Percentiles rank a stretch among this genome's conserved stretches.
Evolutionary conservation across 2,329 filamentous ascomycete species (phyloP).

Genomic region (Arthrobotrys conoides): DNA sequence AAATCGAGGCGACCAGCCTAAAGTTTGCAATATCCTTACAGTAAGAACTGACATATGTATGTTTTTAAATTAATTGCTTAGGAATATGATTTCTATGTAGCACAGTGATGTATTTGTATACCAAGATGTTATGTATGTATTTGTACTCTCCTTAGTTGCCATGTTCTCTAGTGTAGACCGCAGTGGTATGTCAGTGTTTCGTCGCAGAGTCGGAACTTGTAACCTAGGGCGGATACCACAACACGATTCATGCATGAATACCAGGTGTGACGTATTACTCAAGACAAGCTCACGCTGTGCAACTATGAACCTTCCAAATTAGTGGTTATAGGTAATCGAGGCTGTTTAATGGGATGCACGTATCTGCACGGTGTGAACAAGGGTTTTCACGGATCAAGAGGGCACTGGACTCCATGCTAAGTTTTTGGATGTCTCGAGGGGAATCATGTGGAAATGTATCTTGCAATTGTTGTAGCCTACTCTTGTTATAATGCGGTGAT

Average conservation of each 20-base stretch:
- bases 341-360: not conserved
- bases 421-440: not conserved
- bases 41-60: too few species aligned
- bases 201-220: constrained; percentile 5
- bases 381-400: not conserved
- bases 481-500: too few species aligned
- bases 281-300: not conserved
- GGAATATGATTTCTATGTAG: not conserved
- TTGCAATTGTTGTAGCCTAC: too few species aligned
- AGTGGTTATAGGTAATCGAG: not conserved
- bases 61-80: not conserved
- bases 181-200: not conserved
- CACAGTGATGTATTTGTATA: too few species aligned
- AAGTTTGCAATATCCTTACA: too few species aligned
- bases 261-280: constrained; percentile 1
- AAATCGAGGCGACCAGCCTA: not conserved
- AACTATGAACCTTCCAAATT: constrained; percentile 9
- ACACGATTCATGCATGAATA: not conserved
- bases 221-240: not conserved
- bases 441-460: not conserved
- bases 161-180: too few species aligned
- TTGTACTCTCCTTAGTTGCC: too few species aligned
- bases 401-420: too few species aligned
- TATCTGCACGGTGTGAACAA: not conserved
- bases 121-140: too few species aligned